Evolutionary conservation across 768 basidiomycete genomes (phyloP).

Genomic region (Termitomyces bulborhizus): DNA sequence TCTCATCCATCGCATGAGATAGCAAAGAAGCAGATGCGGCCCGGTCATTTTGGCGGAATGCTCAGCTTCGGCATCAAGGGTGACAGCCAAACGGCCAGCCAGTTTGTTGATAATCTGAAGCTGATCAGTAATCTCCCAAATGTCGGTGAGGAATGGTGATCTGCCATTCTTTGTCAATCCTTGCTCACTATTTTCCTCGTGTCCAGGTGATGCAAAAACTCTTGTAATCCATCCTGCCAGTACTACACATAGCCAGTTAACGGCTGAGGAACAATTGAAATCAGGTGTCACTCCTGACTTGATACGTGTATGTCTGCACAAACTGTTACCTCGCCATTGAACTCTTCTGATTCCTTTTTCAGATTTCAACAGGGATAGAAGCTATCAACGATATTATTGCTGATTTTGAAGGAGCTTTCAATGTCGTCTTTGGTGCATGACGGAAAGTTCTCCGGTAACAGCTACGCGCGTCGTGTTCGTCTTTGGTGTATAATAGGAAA

Average conservation of each 20-base stretch:
- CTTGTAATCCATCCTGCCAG: slow-evolving; percentile 74
- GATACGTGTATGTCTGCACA: slow-evolving; percentile 46
- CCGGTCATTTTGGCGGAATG: slow-evolving; percentile 60
- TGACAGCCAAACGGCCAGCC: slow-evolving; percentile 41
- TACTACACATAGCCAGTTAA: slow-evolving; percentile 73
- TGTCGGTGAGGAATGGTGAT: slow-evolving; percentile 39
- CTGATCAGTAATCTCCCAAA: slow-evolving; percentile 72
- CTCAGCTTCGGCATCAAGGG: slow-evolving; percentile 75
- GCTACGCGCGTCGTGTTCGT: neutral
- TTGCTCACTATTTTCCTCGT: neutral
- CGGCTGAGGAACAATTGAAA: slow-evolving; percentile 48
- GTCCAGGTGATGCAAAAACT: slow-evolving; percentile 64
- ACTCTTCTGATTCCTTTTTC: neutral
- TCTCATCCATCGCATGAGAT: slow-evolving; percentile 53
- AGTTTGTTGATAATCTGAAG: slow-evolving; percentile 63
- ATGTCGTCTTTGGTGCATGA: neutral
- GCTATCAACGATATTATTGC: slow-evolving; percentile 2
- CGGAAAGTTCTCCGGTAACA: neutral
- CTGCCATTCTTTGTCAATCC: neutral
- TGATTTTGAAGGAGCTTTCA: slow-evolving; percentile 1
- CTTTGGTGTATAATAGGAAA: neutral
- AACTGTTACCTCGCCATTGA: neutral
- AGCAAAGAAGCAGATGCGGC: slow-evolving; percentile 51
- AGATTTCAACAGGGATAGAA: slow-evolving; percentile 5
- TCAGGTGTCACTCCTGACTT: slow-evolving; percentile 75